Conservation (phyloP, 495 filamentous ascomycete species). For the Penicillium silybi region DNA sequence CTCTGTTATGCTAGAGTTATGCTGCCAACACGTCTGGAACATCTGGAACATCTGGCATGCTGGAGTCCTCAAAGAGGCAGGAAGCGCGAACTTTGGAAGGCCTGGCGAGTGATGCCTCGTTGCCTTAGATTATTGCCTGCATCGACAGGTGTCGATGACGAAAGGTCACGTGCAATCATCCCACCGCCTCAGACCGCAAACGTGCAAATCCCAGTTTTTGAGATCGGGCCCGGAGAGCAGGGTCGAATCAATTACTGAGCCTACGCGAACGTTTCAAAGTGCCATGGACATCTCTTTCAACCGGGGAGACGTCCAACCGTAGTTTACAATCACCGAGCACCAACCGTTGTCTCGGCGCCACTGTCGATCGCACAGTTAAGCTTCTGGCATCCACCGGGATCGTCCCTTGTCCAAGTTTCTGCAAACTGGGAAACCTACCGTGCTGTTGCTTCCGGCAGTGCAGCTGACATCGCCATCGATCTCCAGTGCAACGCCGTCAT, state of each 20-base stretch:
- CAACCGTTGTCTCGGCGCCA: too few species aligned
- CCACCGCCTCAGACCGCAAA: not conserved
- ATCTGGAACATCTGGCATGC: not conserved
- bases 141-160: not conserved
- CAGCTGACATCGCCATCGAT: not conserved
- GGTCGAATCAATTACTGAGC: too few species aligned
- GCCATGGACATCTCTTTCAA: not conserved
- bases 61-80: not conserved
- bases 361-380: not conserved
- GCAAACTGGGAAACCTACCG: not conserved
- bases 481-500: not conserved
- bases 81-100: not conserved
- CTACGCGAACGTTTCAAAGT: too few species aligned
- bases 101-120: not conserved
- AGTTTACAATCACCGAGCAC: not conserved
- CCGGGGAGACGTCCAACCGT: not conserved
- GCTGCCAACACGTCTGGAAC: not conserved
- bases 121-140: not conserved
- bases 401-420: not conserved
- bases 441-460: not conserved
- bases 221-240: too few species aligned
- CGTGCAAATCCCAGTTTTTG: not conserved
- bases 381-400: not conserved
- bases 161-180: too few species aligned
- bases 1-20: not conserved